These are phyloP conservation scores for Tetrahymena malaccensis DNA, from an alignment of 73 alveolate species.

Conservation along the genomic window DNA sequence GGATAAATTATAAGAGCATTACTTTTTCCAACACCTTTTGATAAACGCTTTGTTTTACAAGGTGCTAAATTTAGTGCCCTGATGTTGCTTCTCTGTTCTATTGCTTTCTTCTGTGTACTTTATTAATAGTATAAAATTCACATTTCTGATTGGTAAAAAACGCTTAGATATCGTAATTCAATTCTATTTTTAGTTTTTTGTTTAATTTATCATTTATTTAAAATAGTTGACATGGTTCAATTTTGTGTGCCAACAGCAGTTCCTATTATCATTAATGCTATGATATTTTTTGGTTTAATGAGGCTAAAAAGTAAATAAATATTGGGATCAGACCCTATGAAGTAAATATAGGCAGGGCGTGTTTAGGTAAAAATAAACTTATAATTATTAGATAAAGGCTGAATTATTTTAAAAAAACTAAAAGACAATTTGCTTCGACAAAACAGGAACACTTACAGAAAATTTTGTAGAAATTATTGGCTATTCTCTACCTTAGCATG, in stretches of 20 bases:
- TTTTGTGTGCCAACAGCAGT: background rate
- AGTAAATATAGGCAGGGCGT: slow-evolving; percentile 16
- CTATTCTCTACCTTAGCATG: background rate
- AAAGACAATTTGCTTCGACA: slow-evolving; percentile 30
- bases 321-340: slow-evolving; percentile 25
- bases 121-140: background rate
- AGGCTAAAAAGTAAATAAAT: background rate
- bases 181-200: too few relatives aligned
- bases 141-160: background rate
- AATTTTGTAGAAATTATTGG: slow-evolving; percentile 13
- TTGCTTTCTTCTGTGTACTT: background rate
- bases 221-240: background rate
- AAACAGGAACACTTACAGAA: slow-evolving; percentile 18
- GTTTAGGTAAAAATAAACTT: background rate
- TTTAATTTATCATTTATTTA: background rate
- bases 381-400: background rate
- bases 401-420: background rate
- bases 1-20: slow-evolving; percentile 29
- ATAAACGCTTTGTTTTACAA: slow-evolving; percentile 2
- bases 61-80: slow-evolving; percentile 3
- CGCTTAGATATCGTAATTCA: background rate
- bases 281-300: background rate
- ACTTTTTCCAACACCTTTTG: background rate
- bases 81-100: background rate
- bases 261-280: background rate